Base-by-base conservation (phyloP, 2,329 filamentous ascomycete genomes). In the Hymenoscyphus infarciens region DNA sequence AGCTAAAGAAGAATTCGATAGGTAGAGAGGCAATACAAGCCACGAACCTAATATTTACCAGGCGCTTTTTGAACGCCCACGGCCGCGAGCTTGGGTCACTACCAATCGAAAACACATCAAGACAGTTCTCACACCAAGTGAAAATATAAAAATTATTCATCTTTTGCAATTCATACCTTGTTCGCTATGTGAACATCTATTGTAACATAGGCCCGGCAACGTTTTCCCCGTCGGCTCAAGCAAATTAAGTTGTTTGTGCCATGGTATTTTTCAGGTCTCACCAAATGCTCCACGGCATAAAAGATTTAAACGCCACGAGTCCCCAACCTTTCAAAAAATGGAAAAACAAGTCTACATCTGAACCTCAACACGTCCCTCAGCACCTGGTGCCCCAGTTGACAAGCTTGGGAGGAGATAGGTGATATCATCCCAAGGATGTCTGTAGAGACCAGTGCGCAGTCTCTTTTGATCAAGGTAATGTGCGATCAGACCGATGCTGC, bases 381-480 rank as follows among this genome's bases (percentile, higher is more conserved):
- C 83, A 71, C 91, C 91, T 66, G 87, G 85, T 64, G 87, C 84
- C 67, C 87, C 87, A 64, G 84, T 84, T 76, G 89, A 84, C 67
- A 96, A 82, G 79, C 85, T 90, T 74, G 92, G 92, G 72, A 97
- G 88, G 72, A 97, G 86, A 81, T 97, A 96, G 70, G 92, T 97
- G 77, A 97, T 97, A 78, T 97, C 93, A 77, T 97, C 95, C 95
- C 95, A 98, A 76, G 95, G 95, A 87, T 97, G 92, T 78, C 95
- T 90, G 90, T 99, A 99, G 70, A 99, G 87, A 78, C 95, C 95
- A 75, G 95, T 99, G 75, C 94, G 90, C 79, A 99, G 86, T 80
- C 95, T 88, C 93, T 99, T 99, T 87, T 99, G 95, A 83, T 99
- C 95, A 74, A 99, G 88, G 86, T 94, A 98, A 82, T 99, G 95